Percentiles rank a stretch among this genome's conserved stretches.
phyloP scores from a whole-genome alignment of 2,329 filamentous ascomycete species.

The Calonectria hongkongensis region DNA sequence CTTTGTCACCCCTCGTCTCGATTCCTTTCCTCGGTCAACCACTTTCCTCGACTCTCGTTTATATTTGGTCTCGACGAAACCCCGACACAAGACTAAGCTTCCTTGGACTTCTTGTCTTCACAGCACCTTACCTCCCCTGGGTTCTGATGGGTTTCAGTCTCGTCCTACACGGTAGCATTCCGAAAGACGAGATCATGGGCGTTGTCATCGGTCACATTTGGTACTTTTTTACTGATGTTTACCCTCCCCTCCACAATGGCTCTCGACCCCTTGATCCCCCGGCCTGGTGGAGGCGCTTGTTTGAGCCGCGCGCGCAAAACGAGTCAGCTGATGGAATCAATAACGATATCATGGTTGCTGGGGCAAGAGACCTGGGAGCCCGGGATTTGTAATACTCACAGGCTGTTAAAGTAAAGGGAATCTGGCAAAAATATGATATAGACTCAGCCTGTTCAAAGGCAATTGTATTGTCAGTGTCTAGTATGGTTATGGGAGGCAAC shows the following conservation, averaged over 20 bases:
- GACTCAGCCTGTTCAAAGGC: slow-evolving; percentile 14
- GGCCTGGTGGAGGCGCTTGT: slow-evolving; percentile 90
- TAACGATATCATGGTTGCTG: slow-evolving; percentile 78
- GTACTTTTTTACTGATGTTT: slow-evolving; percentile 99
- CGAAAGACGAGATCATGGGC: slow-evolving; percentile 97
- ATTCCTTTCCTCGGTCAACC: slow-evolving; percentile 97
- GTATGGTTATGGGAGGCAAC: slow-evolving; percentile 6
- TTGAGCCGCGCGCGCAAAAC: slow-evolving; percentile 75
- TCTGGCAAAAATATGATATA: background rate
- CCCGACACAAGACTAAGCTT: slow-evolving; percentile 93
- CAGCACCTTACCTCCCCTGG: slow-evolving; percentile 96
- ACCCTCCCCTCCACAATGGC: slow-evolving; percentile 91
- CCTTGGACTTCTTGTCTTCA: slow-evolving; percentile 91
- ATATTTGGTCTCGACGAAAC: slow-evolving; percentile 98
- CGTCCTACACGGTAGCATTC: slow-evolving; percentile 90
- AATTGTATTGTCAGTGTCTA: slow-evolving; percentile 37
- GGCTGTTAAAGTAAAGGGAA: background rate
- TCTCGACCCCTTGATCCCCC: slow-evolving; percentile 92
- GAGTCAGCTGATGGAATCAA: slow-evolving; percentile 74
- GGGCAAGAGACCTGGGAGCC: slow-evolving; percentile 59
- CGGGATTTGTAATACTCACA: slow-evolving; percentile 45
- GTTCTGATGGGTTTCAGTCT: slow-evolving; percentile 95
- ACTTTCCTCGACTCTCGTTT: slow-evolving; percentile 93
- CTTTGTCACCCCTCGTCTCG: slow-evolving; percentile 89
- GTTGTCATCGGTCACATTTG: slow-evolving; percentile 96